Base-by-base conservation (phyloP, 2,329 filamentous ascomycete species). In the Aspergillus clavatus region DNA sequence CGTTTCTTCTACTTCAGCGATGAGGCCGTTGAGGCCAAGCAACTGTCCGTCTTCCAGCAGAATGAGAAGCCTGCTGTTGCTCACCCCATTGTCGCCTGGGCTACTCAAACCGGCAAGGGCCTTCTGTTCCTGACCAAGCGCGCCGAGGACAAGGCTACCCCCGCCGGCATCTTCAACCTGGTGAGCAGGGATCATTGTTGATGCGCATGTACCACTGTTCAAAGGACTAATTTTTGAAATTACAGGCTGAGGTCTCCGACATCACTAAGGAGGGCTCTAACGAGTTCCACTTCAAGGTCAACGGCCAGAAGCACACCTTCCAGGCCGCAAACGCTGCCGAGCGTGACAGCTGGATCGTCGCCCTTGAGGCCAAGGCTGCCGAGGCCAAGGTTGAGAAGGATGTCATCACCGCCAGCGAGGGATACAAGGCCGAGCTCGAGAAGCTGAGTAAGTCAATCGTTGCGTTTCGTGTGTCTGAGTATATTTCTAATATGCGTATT, bases 221-320 rank as follows among this genome's bases (percentile, higher is more conserved):
- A n/a, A n/a, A n/a, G n/a, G n/a, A n/a, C n/a, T n/a, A n/a, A n/a
- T n/a, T 22, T 38, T 64, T 72, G 58, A 73, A 57, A 14, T 5
- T 75, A 18, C 7, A 84, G 79, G 70, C 80, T 56, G 83, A 87
- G 46, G 74, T 82, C 49, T 75, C 78, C 37, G 88, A 95, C 67
- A 79, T 94, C 47, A 78, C 80, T 67, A 81, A 83, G 69, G 86
- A 89, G 52, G 87, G 89, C 50, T 65, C 79, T 55, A 79, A 81
- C 72, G 90, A 93, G 73, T 95, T 98, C 77, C 76, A 82, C 64
- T 86, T 97, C 77, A 87, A 84, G 66, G 73, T 87, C 65, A 83
- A 86, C 72, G 86, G 86, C 58, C 85, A 94, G 74, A 95, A 95
- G 82, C 89, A 96, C 80, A 80, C 80, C 50, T 95, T 98, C 79